Evolutionary conservation across 129 eudicot genomes (phyloP).

Genomic region (Flaveria robusta): DNA sequence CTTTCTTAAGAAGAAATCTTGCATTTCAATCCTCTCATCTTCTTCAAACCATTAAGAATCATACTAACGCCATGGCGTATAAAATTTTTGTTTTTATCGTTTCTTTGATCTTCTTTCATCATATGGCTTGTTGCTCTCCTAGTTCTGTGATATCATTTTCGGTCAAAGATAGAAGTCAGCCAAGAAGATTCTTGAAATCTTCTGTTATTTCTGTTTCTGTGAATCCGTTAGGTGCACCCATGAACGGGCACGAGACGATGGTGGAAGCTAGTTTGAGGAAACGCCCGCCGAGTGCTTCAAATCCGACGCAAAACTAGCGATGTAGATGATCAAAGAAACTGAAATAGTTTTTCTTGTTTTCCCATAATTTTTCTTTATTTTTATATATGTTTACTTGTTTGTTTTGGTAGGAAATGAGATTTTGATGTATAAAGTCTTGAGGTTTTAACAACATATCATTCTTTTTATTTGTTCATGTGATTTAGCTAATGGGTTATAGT

Average conservation of each 20-base stretch:
- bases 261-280: constrained; percentile 57
- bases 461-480: constrained; percentile 12
- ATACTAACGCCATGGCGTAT: constrained; percentile 42
- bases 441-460: constrained; percentile 22
- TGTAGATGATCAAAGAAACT: constrained; percentile 34
- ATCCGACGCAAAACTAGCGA: constrained; percentile 67
- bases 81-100: constrained; percentile 40
- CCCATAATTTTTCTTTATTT: constrained; percentile 12
- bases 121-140: constrained; percentile 28
- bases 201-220: constrained; percentile 38
- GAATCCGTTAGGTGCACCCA: constrained; percentile 29
- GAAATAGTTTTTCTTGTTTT: constrained; percentile 16
- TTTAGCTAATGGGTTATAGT: background rate
- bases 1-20: constrained; percentile 17
- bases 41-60: constrained; percentile 12
- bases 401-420: constrained; percentile 19
- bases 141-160: background rate
- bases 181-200: constrained; percentile 57
- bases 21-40: constrained; percentile 21
- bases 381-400: constrained; percentile 13
- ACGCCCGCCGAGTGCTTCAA: constrained; percentile 59
- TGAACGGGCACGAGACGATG: constrained; percentile 36
- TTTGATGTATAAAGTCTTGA: constrained; percentile 17
- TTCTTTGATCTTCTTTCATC: constrained; percentile 47
- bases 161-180: constrained; percentile 38